Evolutionary conservation across 495 filamentous ascomycete genomes (phyloP).

Genomic region (Neurospora sp.): DNA sequence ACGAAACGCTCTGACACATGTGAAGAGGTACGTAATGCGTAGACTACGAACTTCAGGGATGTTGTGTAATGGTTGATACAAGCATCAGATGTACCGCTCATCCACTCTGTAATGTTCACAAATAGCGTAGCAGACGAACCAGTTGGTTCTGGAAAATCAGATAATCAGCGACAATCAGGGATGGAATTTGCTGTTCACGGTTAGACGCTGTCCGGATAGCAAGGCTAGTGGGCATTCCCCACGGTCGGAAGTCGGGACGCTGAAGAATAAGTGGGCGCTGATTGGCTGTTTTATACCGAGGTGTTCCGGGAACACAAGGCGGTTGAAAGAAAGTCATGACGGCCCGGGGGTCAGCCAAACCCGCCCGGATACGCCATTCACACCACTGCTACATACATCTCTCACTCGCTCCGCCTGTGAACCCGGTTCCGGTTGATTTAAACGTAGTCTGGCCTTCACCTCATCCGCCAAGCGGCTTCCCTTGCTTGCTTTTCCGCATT

Average conservation of each 20-base stretch:
- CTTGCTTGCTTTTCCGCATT: not conserved
- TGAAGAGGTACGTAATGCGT: not conserved
- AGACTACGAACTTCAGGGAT: not conserved
- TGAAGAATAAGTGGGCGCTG: not conserved
- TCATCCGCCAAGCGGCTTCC: not conserved
- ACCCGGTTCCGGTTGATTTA: not conserved
- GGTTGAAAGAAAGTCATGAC: constrained; percentile 9
- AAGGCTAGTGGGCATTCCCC: not conserved
- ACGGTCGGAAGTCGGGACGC: not conserved
- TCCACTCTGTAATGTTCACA: not conserved
- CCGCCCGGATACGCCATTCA: constrained; percentile 7
- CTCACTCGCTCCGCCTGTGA: constrained; percentile 1
- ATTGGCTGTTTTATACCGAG: constrained; percentile 20
- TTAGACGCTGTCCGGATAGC: not conserved
- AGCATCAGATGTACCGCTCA: not conserved
- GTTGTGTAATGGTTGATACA: not conserved
- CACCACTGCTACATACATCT: constrained; percentile 3
- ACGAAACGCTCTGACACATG: not conserved
- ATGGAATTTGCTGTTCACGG: not conserved
- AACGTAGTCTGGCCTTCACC: not conserved
- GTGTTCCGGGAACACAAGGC: constrained; percentile 16
- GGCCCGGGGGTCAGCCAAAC: not conserved
- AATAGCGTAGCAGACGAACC: not conserved
- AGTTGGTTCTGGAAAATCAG: not conserved
- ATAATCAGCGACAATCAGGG: not conserved